phyloP scores from a whole-genome alignment of 164 flowering plant genomes.

The Paratinospora sagittata region DNA sequence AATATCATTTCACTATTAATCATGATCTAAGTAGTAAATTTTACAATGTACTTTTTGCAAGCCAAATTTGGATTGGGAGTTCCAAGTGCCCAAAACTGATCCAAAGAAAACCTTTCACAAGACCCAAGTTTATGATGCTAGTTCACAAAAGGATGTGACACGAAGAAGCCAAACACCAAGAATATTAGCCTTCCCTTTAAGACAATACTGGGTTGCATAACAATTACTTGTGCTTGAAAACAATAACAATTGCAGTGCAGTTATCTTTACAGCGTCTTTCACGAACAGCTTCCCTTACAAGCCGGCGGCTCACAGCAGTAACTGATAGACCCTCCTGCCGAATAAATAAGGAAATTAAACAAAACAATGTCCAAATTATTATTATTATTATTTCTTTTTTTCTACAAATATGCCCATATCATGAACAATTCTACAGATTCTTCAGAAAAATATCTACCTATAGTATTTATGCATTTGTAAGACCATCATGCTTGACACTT shows the following conservation, averaged over 20 bases:
- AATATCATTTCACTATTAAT: too few relatives aligned
- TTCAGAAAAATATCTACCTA: too few relatives aligned
- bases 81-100: neutral
- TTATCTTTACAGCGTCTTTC: constrained; percentile 86
- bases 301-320: constrained; percentile 55
- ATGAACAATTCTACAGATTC: too few relatives aligned
- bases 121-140: neutral
- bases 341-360: neutral
- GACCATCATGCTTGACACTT: too few relatives aligned
- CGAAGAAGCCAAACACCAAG: neutral
- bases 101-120: neutral
- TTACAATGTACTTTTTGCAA: too few relatives aligned
- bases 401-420: too few relatives aligned
- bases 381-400: too few relatives aligned
- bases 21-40: too few relatives aligned
- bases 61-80: neutral
- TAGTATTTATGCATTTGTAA: too few relatives aligned
- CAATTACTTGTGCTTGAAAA: constrained; percentile 45
- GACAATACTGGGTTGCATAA: neutral
- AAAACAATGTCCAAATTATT: neutral
- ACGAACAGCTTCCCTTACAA: constrained; percentile 81
- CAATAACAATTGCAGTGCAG: constrained; percentile 78
- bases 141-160: neutral
- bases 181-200: neutral
- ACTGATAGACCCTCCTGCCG: constrained; percentile 69